Conservation (phyloP, 2,329 filamentous ascomycete genomes). For the Stagonosporopsis vannaccii region DNA sequence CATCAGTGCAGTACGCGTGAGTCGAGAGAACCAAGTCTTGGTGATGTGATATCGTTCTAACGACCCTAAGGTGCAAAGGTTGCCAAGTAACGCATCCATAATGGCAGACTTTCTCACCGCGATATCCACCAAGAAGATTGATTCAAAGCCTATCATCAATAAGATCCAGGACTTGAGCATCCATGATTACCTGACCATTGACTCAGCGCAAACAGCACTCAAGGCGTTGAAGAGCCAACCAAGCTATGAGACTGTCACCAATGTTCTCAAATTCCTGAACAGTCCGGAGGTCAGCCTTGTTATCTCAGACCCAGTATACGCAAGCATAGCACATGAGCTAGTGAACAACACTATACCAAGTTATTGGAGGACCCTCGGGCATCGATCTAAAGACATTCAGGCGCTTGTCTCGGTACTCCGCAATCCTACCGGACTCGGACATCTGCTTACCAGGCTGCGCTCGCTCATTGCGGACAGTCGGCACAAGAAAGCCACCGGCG, state of each 20-base stretch:
- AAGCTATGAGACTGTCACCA: slow-evolving; percentile 63
- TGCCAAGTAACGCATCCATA: not conserved
- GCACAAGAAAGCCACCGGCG: slow-evolving; percentile 45
- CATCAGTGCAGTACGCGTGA: not conserved
- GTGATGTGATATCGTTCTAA: not conserved
- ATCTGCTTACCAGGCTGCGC: slow-evolving; percentile 74
- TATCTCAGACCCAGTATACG: slow-evolving; percentile 69
- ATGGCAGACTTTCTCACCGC: slow-evolving; percentile 61
- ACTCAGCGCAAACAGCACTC: slow-evolving; percentile 60
- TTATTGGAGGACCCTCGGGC: slow-evolving; percentile 70
- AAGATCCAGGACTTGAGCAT: slow-evolving; percentile 22
- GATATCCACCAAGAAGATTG: slow-evolving; percentile 51
- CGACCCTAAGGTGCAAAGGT: not conserved
- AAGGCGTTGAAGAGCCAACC: slow-evolving; percentile 69
- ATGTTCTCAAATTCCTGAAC: slow-evolving; percentile 62
- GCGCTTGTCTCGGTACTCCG: slow-evolving; percentile 70
- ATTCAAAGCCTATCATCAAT: slow-evolving; percentile 24
- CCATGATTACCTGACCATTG: slow-evolving; percentile 25
- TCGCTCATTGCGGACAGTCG: slow-evolving; percentile 58
- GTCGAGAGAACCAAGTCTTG: not conserved
- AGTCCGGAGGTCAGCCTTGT: slow-evolving; percentile 63
- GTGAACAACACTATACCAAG: slow-evolving; percentile 78
- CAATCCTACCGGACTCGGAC: slow-evolving; percentile 79
- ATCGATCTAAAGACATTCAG: slow-evolving; percentile 12
- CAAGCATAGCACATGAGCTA: slow-evolving; percentile 77